A percentile compares a stretch with the other conserved stretches of the same genome.
These are phyloP conservation scores for Geoglossum glabrum DNA, from an alignment of 495 filamentous ascomycete species.

Conservation along the genomic window DNA sequence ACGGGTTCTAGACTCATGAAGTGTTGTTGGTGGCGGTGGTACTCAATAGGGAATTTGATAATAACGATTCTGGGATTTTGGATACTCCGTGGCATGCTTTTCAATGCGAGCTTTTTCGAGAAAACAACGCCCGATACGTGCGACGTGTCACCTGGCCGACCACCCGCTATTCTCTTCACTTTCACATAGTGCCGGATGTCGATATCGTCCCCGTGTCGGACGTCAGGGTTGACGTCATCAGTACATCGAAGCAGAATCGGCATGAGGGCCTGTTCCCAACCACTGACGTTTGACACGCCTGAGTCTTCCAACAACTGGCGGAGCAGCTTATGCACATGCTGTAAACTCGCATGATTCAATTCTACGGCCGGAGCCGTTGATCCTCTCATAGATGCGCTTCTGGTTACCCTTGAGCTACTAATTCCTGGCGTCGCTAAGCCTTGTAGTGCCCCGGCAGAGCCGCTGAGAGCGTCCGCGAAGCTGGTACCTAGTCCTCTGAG, in stretches of 20 bases:
- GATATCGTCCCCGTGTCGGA: slow-evolving; percentile 76
- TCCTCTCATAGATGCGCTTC: slow-evolving; percentile 74
- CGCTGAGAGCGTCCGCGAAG: slow-evolving; percentile 5
- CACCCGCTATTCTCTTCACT: slow-evolving; percentile 85
- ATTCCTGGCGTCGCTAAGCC: not conserved
- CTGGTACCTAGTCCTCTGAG: slow-evolving; percentile 14
- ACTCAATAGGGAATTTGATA: slow-evolving; percentile 89
- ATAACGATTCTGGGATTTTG: slow-evolving; percentile 72
- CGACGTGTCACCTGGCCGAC: slow-evolving; percentile 69
- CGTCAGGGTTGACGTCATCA: slow-evolving; percentile 84
- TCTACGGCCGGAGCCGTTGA: slow-evolving; percentile 52
- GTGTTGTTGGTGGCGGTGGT: slow-evolving; percentile 81
- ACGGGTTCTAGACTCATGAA: slow-evolving; percentile 98
- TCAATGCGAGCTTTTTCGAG: slow-evolving; percentile 86
- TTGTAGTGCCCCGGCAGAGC: not conserved
- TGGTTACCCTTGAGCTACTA: slow-evolving; percentile 39
- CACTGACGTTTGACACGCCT: slow-evolving; percentile 43
- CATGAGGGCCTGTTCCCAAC: slow-evolving; percentile 82
- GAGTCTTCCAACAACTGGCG: slow-evolving; percentile 64
- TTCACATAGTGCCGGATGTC: slow-evolving; percentile 99
- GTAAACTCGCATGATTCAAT: slow-evolving; percentile 65
- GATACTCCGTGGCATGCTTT: slow-evolving; percentile 84
- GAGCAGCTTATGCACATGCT: slow-evolving; percentile 71
- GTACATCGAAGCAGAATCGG: slow-evolving; percentile 83
- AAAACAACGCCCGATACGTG: slow-evolving; percentile 95